These are phyloP conservation scores for Fonsecaea monophora DNA, from an alignment of 2,329 filamentous ascomycete species.

Conservation along the genomic window DNA sequence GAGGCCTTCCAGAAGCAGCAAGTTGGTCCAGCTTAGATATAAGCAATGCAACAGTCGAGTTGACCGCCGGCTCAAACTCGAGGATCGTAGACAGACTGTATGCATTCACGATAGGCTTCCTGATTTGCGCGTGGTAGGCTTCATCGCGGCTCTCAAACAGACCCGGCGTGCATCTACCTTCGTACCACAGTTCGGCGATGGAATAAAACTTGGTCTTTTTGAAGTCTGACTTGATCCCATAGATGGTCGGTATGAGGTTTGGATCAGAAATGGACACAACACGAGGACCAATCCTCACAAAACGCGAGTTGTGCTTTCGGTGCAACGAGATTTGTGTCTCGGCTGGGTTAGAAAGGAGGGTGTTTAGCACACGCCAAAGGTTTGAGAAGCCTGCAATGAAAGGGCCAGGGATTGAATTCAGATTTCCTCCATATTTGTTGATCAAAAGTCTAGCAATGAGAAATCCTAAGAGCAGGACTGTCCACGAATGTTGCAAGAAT, in stretches of 20 bases:
- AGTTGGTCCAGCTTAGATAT: conserved; percentile 66
- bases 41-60: conserved; percentile 74
- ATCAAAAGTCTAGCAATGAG: conserved; percentile 29
- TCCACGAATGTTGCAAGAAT: conserved; percentile 23
- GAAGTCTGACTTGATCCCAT: conserved; percentile 81
- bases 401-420: conserved; percentile 68
- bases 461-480: conserved; percentile 16
- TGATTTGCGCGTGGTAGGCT: conserved; percentile 73
- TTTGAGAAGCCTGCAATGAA: conserved; percentile 72
- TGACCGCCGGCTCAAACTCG: conserved; percentile 71
- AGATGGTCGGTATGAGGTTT: conserved; percentile 74
- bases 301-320: conserved; percentile 69
- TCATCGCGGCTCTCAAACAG: conserved; percentile 76
- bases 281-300: conserved; percentile 78
- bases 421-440: conserved; percentile 35
- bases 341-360: conserved; percentile 68
- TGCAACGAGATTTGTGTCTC: conserved; percentile 72
- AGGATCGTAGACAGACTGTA: conserved; percentile 54
- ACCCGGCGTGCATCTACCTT: conserved; percentile 40
- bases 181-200: conserved; percentile 34
- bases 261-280: conserved; percentile 75
- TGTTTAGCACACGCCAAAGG: conserved; percentile 76
- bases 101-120: conserved; percentile 74
- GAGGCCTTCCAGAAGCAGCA: conserved; percentile 40
- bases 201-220: conserved; percentile 64